Evolutionary conservation across 805 yeast species (phyloP).

Genomic region (Komagataella pastoris): DNA sequence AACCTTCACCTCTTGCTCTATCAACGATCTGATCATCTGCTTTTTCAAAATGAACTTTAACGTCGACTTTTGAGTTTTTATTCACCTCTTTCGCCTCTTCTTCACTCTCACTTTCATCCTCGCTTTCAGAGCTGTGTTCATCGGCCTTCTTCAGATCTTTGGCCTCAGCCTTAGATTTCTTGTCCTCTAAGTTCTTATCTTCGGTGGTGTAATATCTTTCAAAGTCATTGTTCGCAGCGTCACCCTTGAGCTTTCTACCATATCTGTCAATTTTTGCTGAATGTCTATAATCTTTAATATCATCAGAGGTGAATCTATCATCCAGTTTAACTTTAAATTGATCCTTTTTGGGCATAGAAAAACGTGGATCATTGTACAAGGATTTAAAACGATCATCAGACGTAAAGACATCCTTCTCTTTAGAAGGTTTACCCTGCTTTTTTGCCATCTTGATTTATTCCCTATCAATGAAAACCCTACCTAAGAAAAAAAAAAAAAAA

Average conservation of each 20-base stretch:
- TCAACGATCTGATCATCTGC: constrained; percentile 20
- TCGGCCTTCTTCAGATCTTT: constrained; percentile 2
- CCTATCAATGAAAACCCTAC: background rate
- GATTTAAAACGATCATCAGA: constrained; percentile 67
- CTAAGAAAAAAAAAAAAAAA: background rate
- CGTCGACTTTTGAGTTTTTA: background rate
- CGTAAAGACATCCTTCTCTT: constrained; percentile 22
- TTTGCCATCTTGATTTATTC: background rate
- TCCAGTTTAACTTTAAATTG: constrained; percentile 70
- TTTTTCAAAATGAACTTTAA: constrained; percentile 3
- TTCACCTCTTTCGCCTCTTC: constrained; percentile 18
- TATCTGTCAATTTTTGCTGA: constrained; percentile 67
- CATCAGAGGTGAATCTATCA: constrained; percentile 65
- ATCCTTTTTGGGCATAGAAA: constrained; percentile 58
- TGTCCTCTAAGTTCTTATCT: constrained; percentile 7
- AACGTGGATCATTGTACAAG: constrained; percentile 81
- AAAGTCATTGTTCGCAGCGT: constrained; percentile 34
- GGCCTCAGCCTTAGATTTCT: constrained; percentile 4
- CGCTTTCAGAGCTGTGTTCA: constrained; percentile 6
- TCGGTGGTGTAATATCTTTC: constrained; percentile 47
- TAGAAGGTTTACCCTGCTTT: constrained; percentile 2
- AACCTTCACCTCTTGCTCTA: constrained; percentile 57
- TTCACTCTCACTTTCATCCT: constrained; percentile 8
- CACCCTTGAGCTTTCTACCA: constrained; percentile 54
- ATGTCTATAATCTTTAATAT: constrained; percentile 47